These are phyloP conservation scores for Conoideocrella luteorostrata DNA, from an alignment of 2,329 filamentous ascomycete species.

Conservation along the genomic window DNA sequence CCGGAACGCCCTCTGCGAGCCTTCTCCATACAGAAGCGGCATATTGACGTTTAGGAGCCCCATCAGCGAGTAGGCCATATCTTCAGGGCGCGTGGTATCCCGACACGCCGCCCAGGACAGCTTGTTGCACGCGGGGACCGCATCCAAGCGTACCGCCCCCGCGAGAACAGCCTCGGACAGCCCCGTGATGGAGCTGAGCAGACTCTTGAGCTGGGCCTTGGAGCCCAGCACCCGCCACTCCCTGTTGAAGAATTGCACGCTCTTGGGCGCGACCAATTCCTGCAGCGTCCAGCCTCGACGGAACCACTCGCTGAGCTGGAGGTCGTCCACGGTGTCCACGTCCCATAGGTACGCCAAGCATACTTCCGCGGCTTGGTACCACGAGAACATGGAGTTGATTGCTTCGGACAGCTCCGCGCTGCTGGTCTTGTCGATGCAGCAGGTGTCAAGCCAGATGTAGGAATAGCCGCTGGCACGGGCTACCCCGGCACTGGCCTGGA, in stretches of 20 bases:
- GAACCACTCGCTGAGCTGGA: no score
- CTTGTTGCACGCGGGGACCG: not conserved
- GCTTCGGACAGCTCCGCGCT: no score
- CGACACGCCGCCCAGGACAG: not conserved
- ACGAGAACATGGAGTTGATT: no score
- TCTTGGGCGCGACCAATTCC: not conserved
- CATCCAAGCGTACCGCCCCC: not conserved
- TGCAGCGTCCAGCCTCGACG: no score
- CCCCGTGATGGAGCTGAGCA: not conserved
- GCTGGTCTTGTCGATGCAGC: no score
- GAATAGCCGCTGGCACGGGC: no score
- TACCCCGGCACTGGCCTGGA: no score
- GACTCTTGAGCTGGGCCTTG: not conserved
- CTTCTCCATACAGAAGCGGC: conserved; percentile 16
- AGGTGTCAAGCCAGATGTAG: no score
- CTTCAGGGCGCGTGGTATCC: not conserved
- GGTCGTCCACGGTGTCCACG: no score
- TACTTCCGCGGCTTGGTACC: no score
- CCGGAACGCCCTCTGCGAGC: no score
- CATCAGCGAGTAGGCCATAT: conserved; percentile 26
- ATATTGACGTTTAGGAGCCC: conserved; percentile 15
- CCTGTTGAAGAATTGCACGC: not conserved
- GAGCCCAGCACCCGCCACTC: not conserved
- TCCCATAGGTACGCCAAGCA: no score
- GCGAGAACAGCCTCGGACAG: not conserved